phyloP scores from a whole-genome alignment of 1,284 basidiomycete genomes.

The Sanghuangporus weigelae region DNA sequence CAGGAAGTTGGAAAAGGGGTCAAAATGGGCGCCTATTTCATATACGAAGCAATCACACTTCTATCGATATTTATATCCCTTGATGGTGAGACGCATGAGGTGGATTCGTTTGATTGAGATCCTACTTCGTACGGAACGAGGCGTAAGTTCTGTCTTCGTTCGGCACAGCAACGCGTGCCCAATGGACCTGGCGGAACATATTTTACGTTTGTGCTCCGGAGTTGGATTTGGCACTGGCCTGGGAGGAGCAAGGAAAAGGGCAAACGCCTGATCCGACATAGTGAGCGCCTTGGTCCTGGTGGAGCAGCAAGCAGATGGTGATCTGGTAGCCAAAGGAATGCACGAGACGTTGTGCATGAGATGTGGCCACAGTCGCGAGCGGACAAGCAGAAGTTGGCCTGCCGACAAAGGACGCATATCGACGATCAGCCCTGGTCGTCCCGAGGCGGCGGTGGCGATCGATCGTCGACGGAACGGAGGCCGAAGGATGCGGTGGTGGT shows the following conservation, averaged over 20 bases:
- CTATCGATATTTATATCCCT: background rate
- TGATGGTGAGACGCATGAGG: background rate
- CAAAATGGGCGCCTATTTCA: background rate
- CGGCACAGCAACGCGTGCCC: background rate
- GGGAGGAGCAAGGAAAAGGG: background rate
- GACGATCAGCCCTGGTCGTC: background rate
- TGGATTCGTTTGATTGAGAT: background rate
- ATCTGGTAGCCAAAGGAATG: background rate
- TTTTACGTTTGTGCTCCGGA: background rate
- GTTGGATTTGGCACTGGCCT: background rate
- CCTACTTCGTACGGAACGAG: background rate
- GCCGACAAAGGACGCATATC: background rate
- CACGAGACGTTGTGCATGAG: background rate
- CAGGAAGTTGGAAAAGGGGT: background rate
- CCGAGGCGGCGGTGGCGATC: background rate
- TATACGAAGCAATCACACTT: background rate
- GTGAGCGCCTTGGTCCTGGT: background rate
- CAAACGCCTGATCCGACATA: background rate
- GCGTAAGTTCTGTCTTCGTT: background rate
- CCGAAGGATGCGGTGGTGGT: background rate
- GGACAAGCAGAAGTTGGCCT: background rate
- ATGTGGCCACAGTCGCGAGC: background rate
- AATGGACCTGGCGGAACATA: background rate
- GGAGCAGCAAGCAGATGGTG: background rate
- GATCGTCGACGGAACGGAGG: background rate